phyloP scores from a whole-genome alignment of 2,329 filamentous ascomycete genomes.

The Clarireedia homoeocarpa region DNA sequence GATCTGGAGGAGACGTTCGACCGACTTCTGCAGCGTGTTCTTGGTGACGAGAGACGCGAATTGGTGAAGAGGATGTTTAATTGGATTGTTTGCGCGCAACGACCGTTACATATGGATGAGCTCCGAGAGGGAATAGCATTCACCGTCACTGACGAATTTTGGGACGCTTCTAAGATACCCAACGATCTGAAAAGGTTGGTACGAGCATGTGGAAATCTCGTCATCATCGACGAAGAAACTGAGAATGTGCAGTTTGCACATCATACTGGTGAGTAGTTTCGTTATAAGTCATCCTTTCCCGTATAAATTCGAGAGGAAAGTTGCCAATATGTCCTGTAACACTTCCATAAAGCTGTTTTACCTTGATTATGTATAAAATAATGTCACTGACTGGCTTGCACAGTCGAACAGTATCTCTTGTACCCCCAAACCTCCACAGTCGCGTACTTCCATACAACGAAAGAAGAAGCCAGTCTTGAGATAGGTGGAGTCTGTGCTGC shows the following conservation, averaged over 20 bases:
- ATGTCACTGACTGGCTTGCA: not conserved
- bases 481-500: not conserved
- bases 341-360: not conserved
- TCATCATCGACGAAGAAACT: not conserved
- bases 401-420: not conserved
- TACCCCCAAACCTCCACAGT: not conserved
- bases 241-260: not conserved
- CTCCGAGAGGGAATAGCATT: constrained; percentile 8
- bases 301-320: not conserved
- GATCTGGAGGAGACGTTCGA: constrained; percentile 13
- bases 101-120: constrained; percentile 11
- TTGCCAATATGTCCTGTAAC: not conserved
- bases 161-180: not conserved
- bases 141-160: not conserved
- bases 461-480: not conserved
- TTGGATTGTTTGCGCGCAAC: constrained; percentile 11
- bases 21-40: constrained; percentile 9
- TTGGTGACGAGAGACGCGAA: constrained; percentile 2
- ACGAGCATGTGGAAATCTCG: not conserved
- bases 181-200: constrained; percentile 1
- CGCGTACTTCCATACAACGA: not conserved
- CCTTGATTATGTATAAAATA: not conserved
- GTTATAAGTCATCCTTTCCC: not conserved
- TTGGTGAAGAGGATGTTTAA: constrained; percentile 11
- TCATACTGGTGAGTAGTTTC: not conserved